Conservation (phyloP, 495 filamentous ascomycete genomes). For the Penicillium mononematosum region DNA sequence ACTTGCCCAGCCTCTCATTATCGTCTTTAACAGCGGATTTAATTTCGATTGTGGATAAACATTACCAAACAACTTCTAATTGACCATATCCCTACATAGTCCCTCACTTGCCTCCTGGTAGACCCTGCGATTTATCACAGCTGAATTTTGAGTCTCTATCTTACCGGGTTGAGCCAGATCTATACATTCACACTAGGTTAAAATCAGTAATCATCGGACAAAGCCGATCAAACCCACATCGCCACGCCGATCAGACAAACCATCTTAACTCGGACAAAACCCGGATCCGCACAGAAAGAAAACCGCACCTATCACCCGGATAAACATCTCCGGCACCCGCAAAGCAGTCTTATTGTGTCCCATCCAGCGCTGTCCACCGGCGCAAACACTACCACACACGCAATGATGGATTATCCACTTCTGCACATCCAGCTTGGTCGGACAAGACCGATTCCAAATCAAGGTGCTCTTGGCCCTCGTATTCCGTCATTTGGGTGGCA, state of each 20-base stretch:
- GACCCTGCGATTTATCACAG: background rate
- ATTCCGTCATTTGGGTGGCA: background rate
- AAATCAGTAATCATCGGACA: background rate
- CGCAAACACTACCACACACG: background rate
- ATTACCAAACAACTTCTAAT: conserved; percentile 1
- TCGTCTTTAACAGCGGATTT: conserved; percentile 3
- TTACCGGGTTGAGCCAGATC: background rate
- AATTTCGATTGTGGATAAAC: conserved; percentile 1
- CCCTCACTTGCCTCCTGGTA: background rate
- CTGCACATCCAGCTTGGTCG: background rate
- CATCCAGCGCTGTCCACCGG: background rate
- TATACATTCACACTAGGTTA: background rate
- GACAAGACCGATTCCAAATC: no score
- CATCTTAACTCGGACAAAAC: background rate
- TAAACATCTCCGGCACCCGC: background rate
- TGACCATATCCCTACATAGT: background rate
- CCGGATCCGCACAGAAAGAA: background rate
- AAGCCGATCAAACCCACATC: background rate
- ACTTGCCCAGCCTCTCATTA: background rate
- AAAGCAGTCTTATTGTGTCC: background rate
- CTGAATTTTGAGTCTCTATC: background rate
- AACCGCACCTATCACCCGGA: background rate
- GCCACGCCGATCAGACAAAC: background rate
- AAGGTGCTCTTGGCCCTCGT: background rate
- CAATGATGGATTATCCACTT: background rate